Evolutionary conservation across 495 filamentous ascomycete species (phyloP).

Genomic region (Oleoguttula mirabilis): DNA sequence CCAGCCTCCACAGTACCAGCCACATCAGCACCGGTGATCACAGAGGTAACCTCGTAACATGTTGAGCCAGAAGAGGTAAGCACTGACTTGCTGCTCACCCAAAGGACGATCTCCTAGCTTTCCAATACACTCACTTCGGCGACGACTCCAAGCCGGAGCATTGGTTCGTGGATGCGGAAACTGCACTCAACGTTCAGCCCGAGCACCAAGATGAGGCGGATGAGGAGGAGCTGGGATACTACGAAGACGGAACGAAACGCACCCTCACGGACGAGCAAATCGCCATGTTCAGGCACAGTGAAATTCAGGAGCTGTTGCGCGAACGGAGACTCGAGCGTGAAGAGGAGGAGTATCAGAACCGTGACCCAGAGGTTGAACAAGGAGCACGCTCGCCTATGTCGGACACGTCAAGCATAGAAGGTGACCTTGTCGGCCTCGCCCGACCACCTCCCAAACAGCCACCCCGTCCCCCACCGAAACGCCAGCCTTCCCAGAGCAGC

Average conservation of each 20-base stretch:
- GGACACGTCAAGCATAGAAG: constrained; percentile 15
- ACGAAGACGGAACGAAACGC: constrained; percentile 76
- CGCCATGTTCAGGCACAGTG: constrained; percentile 77
- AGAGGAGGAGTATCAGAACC: constrained; percentile 9
- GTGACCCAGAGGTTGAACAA: constrained; percentile 1
- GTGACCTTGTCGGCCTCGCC: constrained; percentile 2
- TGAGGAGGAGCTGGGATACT: constrained; percentile 74
- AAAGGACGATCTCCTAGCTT: constrained; percentile 61
- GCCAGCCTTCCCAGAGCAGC: constrained; percentile 6
- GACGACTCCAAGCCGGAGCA: constrained; percentile 10
- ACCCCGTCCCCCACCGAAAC: background rate
- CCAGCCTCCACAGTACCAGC: too few species aligned
- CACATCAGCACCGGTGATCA: background rate
- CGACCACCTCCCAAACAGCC: background rate
- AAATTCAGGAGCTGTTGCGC: constrained; percentile 62
- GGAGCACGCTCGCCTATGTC: constrained; percentile 15
- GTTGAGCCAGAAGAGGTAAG: constrained; percentile 13
- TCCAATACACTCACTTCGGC: constrained; percentile 49
- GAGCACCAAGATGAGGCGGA: constrained; percentile 33
- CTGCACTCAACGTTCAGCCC: constrained; percentile 35
- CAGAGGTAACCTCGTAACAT: background rate
- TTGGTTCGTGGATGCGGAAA: constrained; percentile 21
- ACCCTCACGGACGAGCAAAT: constrained; percentile 90
- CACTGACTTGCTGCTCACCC: constrained; percentile 11
- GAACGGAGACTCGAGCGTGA: constrained; percentile 31